These are phyloP conservation scores for Aureobasidium zeae DNA, from an alignment of 2,329 filamentous ascomycete genomes.

Conservation along the genomic window DNA sequence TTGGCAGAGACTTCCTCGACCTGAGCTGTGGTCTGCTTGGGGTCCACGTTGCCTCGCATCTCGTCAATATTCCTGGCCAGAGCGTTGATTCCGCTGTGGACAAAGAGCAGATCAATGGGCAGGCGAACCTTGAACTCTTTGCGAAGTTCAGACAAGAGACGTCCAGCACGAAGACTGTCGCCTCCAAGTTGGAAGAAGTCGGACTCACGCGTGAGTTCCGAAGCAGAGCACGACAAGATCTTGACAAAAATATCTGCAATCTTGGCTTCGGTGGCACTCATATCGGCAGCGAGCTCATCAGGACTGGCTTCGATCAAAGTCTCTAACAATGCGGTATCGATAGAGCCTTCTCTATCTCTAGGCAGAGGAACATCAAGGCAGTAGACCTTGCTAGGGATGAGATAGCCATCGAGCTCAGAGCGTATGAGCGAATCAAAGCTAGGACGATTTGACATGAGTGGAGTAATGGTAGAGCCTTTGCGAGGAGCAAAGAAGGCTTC, in stretches of 20 bases:
- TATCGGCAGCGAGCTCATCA: constrained; percentile 14
- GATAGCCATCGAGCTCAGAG: constrained; percentile 23
- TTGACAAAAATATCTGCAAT: constrained; percentile 40
- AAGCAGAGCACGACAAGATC: constrained; percentile 34
- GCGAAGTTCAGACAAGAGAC: constrained; percentile 44
- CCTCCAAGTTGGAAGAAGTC: constrained; percentile 48
- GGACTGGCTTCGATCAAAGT: constrained; percentile 5
- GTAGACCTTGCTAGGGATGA: constrained; percentile 24
- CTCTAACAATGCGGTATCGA: constrained; percentile 22
- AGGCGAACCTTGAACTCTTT: constrained; percentile 41
- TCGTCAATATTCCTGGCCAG: constrained; percentile 34
- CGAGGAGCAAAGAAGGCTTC: constrained; percentile 29
- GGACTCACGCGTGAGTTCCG: constrained; percentile 33
- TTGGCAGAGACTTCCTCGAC: constrained; percentile 17
- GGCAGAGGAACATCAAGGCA: constrained; percentile 24
- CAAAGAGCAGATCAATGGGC: constrained; percentile 45
- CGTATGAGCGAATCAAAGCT: constrained; percentile 19
- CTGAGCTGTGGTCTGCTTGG: constrained; percentile 10
- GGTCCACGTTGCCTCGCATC: constrained; percentile 13
- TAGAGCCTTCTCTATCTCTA: constrained; percentile 20
- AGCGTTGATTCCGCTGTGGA: constrained; percentile 36
- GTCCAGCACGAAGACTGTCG: constrained; percentile 46
- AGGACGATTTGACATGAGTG: constrained; percentile 4
- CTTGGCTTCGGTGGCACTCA: constrained; percentile 27
- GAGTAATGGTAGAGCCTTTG: constrained; percentile 10